These are phyloP conservation scores for Cryptococcus amylolentus DNA, from an alignment of 1,284 basidiomycete species.

Conservation along the genomic window DNA sequence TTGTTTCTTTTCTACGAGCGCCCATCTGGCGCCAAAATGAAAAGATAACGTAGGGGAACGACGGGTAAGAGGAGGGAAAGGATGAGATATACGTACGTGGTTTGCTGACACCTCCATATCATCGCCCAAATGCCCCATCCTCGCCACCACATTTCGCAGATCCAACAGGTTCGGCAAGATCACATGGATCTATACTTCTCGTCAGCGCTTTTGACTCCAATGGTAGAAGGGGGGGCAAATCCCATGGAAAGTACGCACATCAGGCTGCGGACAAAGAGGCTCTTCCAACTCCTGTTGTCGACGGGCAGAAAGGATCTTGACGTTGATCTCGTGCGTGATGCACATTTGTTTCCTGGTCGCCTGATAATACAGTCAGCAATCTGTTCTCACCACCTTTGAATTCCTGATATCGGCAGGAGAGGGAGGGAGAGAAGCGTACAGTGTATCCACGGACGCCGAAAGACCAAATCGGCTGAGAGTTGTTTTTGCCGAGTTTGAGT, in stretches of 20 bases:
- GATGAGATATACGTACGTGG: conserved; percentile 22
- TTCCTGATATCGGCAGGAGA: not conserved
- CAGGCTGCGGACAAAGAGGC: conserved; percentile 81
- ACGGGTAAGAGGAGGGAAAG: not conserved
- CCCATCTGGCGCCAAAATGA: not conserved
- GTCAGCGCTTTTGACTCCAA: not conserved
- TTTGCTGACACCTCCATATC: conserved; percentile 60
- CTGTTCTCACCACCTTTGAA: no score
- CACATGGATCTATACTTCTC: conserved; percentile 66
- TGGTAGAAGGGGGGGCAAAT: not conserved
- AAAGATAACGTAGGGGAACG: not conserved
- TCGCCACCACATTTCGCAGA: conserved; percentile 72
- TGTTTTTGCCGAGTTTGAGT: conserved; percentile 61
- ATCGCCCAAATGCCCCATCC: conserved; percentile 69
- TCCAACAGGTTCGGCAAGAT: conserved; percentile 73
- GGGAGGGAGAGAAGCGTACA: conserved; percentile 15
- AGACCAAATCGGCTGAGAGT: conserved; percentile 38
- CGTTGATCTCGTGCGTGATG: conserved; percentile 50
- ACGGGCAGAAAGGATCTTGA: conserved; percentile 64
- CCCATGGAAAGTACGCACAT: conserved; percentile 56
- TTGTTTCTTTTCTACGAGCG: not conserved
- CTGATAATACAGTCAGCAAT: conserved; percentile 5
- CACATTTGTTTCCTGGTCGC: conserved; percentile 29
- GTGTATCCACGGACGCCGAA: conserved; percentile 40
- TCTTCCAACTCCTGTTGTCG: conserved; percentile 71